A percentile compares a stretch with the other conserved stretches of the same genome.
Evolutionary conservation across 139 green algal genomes (phyloP).

Genomic region (Tetraselmis chui): DNA sequence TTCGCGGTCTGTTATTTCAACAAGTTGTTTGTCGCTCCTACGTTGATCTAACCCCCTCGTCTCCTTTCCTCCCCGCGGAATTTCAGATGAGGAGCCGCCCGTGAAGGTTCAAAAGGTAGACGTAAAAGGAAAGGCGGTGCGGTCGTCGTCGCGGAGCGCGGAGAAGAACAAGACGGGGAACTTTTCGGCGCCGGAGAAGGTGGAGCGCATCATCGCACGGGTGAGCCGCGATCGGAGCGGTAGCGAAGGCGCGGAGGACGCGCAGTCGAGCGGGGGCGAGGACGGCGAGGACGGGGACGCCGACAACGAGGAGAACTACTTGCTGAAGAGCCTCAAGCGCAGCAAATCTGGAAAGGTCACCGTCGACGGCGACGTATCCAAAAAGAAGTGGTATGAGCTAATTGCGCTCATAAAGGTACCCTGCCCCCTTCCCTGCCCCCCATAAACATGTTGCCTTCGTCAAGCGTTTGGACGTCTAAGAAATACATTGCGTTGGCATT

Average conservation of each 20-base stretch:
- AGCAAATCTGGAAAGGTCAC: background rate
- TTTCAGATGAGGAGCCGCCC: background rate
- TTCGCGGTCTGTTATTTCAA: too few relatives aligned
- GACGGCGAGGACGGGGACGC: background rate
- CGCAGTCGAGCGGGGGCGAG: background rate
- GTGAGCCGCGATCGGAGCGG: background rate
- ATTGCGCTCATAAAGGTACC: constrained; percentile 1
- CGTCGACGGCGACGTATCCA: background rate
- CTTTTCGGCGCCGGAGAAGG: background rate
- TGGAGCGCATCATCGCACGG: background rate
- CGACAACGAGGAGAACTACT: background rate
- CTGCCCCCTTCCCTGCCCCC: too few relatives aligned
- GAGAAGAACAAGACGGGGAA: background rate
- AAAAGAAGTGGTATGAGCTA: background rate
- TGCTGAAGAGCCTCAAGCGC: background rate
- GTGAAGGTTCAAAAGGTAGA: background rate
- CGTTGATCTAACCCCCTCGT: too few relatives aligned
- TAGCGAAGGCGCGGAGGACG: background rate
- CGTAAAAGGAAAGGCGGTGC: background rate
- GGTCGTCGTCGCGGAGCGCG: background rate
- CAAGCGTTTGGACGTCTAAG: too few relatives aligned
- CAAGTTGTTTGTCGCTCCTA: too few relatives aligned
- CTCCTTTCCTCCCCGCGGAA: too few relatives aligned
- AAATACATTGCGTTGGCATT: too few relatives aligned
- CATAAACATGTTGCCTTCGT: too few relatives aligned